Percentiles rank a stretch among this genome's conserved stretches.
Conservation (phyloP, 2,329 filamentous ascomycete species). For the Ramichloridium luteum region DNA sequence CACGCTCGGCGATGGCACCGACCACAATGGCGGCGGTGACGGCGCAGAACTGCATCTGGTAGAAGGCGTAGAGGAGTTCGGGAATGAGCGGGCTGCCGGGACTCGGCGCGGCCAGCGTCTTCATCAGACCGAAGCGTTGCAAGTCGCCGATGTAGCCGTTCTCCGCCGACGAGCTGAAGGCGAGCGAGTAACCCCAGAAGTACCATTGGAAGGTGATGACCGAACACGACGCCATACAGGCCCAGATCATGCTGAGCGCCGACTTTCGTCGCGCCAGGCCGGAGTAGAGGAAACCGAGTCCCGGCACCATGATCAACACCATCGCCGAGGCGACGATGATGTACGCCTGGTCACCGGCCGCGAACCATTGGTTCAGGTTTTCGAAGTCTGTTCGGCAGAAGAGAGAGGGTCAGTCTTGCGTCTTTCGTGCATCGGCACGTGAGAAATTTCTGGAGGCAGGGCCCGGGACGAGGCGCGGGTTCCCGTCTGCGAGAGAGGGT, state of each 20-base stretch:
- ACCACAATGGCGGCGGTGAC: constrained; percentile 86
- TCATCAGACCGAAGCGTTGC: constrained; percentile 75
- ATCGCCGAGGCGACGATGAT: constrained; percentile 83
- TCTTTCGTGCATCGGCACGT: not conserved
- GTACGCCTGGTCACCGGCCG: constrained; percentile 83
- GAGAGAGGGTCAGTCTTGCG: not conserved
- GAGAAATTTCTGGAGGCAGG: not conserved
- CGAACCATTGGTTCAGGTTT: constrained; percentile 94
- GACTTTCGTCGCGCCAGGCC: constrained; percentile 96
- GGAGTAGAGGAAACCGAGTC: constrained; percentile 94
- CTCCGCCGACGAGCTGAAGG: constrained; percentile 73
- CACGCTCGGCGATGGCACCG: constrained; percentile 86
- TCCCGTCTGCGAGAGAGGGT: not conserved
- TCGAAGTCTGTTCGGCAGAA: constrained; percentile 53
- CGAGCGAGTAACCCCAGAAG: constrained; percentile 96
- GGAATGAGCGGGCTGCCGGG: constrained; percentile 80
- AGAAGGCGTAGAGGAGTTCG: constrained; percentile 85
- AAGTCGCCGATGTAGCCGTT: constrained; percentile 79
- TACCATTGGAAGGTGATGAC: constrained; percentile 98
- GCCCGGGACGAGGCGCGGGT: not conserved
- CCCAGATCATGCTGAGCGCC: constrained; percentile 92
- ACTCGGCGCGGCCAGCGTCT: constrained; percentile 71
- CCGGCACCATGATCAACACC: constrained; percentile 93
- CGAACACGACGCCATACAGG: constrained; percentile 84
- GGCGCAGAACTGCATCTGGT: constrained; percentile 97